These are phyloP conservation scores for Claviceps lovelessii DNA, from an alignment of 2,329 filamentous ascomycete species.

Conservation along the genomic window DNA sequence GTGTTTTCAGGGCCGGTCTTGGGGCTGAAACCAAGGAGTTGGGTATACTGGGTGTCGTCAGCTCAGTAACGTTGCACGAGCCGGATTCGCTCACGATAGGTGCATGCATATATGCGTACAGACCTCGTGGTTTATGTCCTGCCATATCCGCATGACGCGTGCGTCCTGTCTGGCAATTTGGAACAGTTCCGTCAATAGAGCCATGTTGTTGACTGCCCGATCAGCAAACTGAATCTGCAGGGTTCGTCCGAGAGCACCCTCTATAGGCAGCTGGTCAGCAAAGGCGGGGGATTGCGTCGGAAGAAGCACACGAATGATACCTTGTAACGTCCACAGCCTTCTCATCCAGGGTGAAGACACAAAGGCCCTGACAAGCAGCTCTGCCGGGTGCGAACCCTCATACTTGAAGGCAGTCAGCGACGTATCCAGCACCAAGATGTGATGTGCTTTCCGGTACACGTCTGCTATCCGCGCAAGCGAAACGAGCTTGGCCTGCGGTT, in stretches of 20 bases:
- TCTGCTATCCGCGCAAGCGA: conserved; percentile 20
- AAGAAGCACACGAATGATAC: not conserved
- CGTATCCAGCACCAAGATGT: conserved; percentile 21
- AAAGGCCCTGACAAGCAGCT: conserved; percentile 18
- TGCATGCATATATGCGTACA: not conserved
- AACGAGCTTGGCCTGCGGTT: conserved; percentile 11
- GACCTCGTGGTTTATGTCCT: conserved; percentile 10
- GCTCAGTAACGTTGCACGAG: not conserved
- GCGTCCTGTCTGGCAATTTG: conserved; percentile 4
- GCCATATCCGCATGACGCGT: conserved; percentile 10
- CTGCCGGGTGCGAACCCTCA: conserved; percentile 7
- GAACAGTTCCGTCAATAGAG: conserved; percentile 7
- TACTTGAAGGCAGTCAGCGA: conserved; percentile 13
- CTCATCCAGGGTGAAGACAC: conserved; percentile 23
- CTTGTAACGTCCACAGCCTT: conserved; percentile 26
- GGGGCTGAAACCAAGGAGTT: conserved; percentile 7
- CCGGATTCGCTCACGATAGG: not conserved
- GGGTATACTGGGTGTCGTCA: conserved; percentile 6
- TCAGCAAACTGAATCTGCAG: conserved; percentile 21
- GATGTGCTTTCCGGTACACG: conserved; percentile 18
- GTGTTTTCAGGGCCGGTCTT: conserved; percentile 3
- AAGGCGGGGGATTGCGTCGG: not conserved
- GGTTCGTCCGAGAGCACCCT: conserved; percentile 18
- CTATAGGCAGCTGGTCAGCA: conserved; percentile 7
- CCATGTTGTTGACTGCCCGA: conserved; percentile 9